Conservation (phyloP, 441 rosid genomes). For the Populus hybrid region DNA sequence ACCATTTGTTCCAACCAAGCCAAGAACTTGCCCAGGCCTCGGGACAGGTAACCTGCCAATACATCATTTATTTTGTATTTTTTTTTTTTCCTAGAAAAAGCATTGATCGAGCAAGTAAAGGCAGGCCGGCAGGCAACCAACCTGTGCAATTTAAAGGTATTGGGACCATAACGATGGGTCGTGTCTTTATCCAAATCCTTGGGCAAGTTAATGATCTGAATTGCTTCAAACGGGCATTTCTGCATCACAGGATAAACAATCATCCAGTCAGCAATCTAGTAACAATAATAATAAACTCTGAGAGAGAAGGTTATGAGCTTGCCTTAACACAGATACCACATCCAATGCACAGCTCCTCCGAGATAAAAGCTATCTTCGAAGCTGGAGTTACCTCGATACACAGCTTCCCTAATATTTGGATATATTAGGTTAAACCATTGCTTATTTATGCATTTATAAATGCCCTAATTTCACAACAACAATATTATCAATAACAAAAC, state of each 20-base stretch:
- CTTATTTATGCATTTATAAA: not conserved
- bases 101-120: not conserved
- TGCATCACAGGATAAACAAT: slow-evolving; percentile 27
- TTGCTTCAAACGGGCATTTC: slow-evolving; percentile 99
- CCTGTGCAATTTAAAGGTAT: slow-evolving; percentile 94
- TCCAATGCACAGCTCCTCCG: slow-evolving; percentile 98
- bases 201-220: slow-evolving; percentile 94
- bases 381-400: slow-evolving; percentile 90
- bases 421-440: not conserved
- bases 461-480: not conserved
- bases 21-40: slow-evolving; percentile 98
- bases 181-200: slow-evolving; percentile 91
- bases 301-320: slow-evolving; percentile 14
- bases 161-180: slow-evolving; percentile 95
- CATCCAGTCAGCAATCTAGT: not conserved
- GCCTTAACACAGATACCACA: slow-evolving; percentile 99
- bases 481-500: not conserved
- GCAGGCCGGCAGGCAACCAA: slow-evolving; percentile 13
- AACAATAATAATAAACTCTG: not conserved
- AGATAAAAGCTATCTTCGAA: slow-evolving; percentile 84
- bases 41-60: slow-evolving; percentile 86
- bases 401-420: slow-evolving; percentile 56
- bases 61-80: not conserved
- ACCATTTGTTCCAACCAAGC: slow-evolving; percentile 98
- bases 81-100: not conserved